phyloP scores from a whole-genome alignment of 192 early-diverging fungal species.

The Podila horticola region DNA sequence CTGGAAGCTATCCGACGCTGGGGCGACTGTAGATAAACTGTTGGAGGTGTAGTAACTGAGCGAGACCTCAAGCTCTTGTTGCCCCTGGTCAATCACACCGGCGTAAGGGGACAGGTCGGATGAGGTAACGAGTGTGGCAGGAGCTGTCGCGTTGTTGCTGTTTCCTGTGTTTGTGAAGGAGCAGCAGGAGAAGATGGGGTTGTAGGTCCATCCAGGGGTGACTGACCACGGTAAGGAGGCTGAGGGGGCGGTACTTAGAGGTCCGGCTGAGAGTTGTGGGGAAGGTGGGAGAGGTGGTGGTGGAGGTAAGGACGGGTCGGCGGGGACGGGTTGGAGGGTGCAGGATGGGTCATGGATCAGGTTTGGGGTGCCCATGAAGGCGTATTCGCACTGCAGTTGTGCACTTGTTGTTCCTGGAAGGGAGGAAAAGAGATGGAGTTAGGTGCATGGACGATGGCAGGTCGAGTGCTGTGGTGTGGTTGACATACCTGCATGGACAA shows the following conservation, averaged over 20 bases:
- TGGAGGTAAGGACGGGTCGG: background rate
- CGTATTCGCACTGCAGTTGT: slow-evolving; percentile 40
- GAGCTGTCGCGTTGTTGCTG: background rate
- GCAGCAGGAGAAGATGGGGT: slow-evolving; percentile 43
- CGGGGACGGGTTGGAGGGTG: slow-evolving; percentile 17
- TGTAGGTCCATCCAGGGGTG: slow-evolving; percentile 45
- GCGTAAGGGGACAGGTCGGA: slow-evolving; percentile 19
- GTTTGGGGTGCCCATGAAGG: slow-evolving; percentile 34
- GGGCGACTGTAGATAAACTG: background rate
- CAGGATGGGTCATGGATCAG: slow-evolving; percentile 42
- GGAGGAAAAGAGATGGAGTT: background rate
- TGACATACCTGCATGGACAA: slow-evolving; percentile 25
- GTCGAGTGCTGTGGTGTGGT: background rate
- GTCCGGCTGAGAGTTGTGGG: slow-evolving; percentile 18
- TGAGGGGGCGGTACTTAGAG: slow-evolving; percentile 16
- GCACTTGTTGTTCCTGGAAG: slow-evolving; percentile 35
- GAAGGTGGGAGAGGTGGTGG: slow-evolving; percentile 25
- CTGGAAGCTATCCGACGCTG: slow-evolving; percentile 14
- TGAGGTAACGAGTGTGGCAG: slow-evolving; percentile 36
- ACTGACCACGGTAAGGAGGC: slow-evolving; percentile 29
- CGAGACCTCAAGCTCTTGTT: slow-evolving; percentile 31
- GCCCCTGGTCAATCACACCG: slow-evolving; percentile 28
- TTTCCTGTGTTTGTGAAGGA: slow-evolving; percentile 11
- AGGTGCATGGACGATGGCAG: background rate
- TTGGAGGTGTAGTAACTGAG: slow-evolving; percentile 38